Evolutionary conservation across 129 eudicot species (phyloP).

Genomic region (Ambrosia artemisiifolia): DNA sequence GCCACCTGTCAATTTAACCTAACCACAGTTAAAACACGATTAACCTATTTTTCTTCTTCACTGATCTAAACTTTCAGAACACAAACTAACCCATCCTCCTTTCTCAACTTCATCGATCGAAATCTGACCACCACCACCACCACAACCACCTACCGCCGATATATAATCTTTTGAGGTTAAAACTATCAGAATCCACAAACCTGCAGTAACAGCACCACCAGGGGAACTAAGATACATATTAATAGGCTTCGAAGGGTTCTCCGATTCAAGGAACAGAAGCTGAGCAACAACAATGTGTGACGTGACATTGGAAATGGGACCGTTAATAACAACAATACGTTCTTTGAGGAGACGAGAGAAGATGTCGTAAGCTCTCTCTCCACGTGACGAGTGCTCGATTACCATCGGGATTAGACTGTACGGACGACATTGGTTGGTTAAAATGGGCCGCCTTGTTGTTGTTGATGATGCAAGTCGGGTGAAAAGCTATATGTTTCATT

Average conservation of each 20-base stretch:
- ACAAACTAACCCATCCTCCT: no score
- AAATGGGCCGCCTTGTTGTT: not conserved
- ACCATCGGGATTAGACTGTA: constrained; percentile 85
- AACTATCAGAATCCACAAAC: constrained; percentile 23
- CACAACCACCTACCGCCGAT: no score
- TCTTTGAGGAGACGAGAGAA: constrained; percentile 88
- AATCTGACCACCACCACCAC: no score
- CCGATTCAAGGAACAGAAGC: constrained; percentile 83
- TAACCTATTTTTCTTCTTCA: no score
- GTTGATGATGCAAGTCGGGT: constrained; percentile 21
- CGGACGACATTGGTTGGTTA: constrained; percentile 27
- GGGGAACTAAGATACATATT: constrained; percentile 89
- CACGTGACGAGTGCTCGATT: constrained; percentile 85
- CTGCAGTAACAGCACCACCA: constrained; percentile 91
- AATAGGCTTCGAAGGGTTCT: constrained; percentile 83
- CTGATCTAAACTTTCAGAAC: no score
- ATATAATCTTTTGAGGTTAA: no score
- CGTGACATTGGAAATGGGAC: constrained; percentile 80
- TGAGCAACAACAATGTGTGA: constrained; percentile 94
- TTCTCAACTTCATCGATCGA: no score
- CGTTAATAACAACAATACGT: constrained; percentile 76
- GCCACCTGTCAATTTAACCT: no score
- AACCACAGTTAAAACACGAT: no score
- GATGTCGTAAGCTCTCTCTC: constrained; percentile 91
- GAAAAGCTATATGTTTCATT: constrained; percentile 21